These are phyloP conservation scores for Marchantia polymorpha DNA, from an alignment of 225 moss, liverwort and hornwort species.

Conservation along the genomic window DNA sequence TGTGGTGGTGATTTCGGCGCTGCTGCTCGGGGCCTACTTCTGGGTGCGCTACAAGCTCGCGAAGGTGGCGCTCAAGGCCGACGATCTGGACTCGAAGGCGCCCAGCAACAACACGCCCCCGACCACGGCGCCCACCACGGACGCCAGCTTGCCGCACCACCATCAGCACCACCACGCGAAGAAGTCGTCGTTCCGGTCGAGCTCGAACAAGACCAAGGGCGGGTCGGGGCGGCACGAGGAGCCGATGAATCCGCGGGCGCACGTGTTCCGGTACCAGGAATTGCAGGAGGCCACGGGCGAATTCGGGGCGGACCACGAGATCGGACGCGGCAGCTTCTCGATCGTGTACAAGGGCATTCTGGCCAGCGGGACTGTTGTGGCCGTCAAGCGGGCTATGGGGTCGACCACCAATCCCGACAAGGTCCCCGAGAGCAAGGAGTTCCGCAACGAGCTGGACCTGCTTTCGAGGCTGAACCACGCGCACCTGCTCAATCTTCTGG, in stretches of 20 bases:
- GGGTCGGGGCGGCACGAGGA: slow-evolving; percentile 25
- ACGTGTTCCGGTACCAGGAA: slow-evolving; percentile 53
- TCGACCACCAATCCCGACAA: slow-evolving; percentile 23
- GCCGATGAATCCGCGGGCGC: slow-evolving; percentile 51
- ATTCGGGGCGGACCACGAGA: slow-evolving; percentile 36
- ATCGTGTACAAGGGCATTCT: slow-evolving; percentile 59
- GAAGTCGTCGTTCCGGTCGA: slow-evolving; percentile 47
- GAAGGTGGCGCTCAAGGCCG: slow-evolving; percentile 15
- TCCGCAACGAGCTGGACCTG: slow-evolving; percentile 65
- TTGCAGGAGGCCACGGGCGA: slow-evolving; percentile 53
- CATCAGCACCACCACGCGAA: slow-evolving; percentile 16
- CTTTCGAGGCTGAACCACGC: slow-evolving; percentile 69
- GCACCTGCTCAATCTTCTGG: slow-evolving; percentile 60
- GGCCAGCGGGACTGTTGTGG: slow-evolving; percentile 44
- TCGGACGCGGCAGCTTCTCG: slow-evolving; percentile 68
- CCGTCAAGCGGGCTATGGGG: slow-evolving; percentile 45
- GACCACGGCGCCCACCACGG: slow-evolving; percentile 10
- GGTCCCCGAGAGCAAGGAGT: slow-evolving; percentile 40
- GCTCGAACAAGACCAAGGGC: slow-evolving; percentile 9
- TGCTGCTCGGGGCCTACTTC: slow-evolving; percentile 64
- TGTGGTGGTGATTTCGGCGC: slow-evolving; percentile 56
- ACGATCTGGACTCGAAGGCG: slow-evolving; percentile 19
- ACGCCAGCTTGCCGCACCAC: background rate
- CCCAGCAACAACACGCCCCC: slow-evolving; percentile 22
- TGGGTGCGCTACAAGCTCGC: slow-evolving; percentile 57